Percentiles rank a stretch among this genome's conserved stretches.
These are phyloP conservation scores for Tetratostichococcus sp. DNA, from an alignment of 139 green algal genomes.

Conservation along the genomic window DNA sequence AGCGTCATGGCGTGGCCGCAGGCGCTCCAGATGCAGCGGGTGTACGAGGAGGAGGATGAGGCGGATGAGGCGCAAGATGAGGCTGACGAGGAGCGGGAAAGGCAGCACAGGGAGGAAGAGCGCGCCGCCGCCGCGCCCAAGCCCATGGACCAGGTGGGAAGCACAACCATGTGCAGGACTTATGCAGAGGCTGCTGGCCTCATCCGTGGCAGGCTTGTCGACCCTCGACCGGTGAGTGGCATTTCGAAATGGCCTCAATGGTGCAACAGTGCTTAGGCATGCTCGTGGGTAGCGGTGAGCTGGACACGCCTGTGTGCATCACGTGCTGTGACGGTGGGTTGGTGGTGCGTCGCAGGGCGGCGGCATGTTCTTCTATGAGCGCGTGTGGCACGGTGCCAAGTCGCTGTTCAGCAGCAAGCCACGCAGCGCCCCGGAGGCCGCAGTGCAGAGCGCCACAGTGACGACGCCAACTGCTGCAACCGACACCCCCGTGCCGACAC, in stretches of 20 bases:
- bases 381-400: background rate
- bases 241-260: no score
- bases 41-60: constrained; percentile 39
- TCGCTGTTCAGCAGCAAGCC: no score
- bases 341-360: constrained; percentile 9
- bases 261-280: no score
- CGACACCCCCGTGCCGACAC: background rate
- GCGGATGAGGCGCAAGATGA: constrained; percentile 34
- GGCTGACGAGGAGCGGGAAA: constrained; percentile 1
- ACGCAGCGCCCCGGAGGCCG: no score
- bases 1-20: constrained; percentile 19
- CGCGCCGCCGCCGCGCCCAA: background rate
- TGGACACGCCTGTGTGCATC: no score
- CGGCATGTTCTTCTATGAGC: constrained; percentile 4
- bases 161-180: background rate
- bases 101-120: background rate
- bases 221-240: no score
- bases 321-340: background rate
- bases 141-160: constrained; percentile 16
- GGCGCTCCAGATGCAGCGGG: constrained; percentile 33
- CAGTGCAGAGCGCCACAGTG: background rate
- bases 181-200: no score
- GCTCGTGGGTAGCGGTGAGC: background rate
- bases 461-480: background rate
- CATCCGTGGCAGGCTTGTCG: no score